A percentile compares a stretch with the other conserved stretches of the same genome.
Evolutionary conservation across 2,329 filamentous ascomycete species (phyloP).

Genomic region (Xylariaceae sp.): DNA sequence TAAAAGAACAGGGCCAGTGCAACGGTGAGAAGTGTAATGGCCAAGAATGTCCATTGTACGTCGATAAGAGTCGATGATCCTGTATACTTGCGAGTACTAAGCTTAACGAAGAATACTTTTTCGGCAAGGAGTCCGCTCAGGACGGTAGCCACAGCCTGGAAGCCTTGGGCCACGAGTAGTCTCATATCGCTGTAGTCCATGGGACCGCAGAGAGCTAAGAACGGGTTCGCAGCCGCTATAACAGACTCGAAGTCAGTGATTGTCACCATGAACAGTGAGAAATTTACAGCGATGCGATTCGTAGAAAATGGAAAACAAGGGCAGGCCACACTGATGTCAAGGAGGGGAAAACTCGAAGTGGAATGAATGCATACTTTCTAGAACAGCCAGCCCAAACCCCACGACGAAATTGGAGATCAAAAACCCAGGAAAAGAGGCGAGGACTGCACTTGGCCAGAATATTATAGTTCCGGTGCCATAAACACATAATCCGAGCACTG

Average conservation of each 20-base stretch:
- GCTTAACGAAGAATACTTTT: conserved; percentile 64
- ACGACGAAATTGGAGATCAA: conserved; percentile 69
- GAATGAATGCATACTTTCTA: conserved; percentile 49
- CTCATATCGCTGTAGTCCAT: conserved; percentile 67
- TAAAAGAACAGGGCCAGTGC: conserved; percentile 63
- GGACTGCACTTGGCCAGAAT: conserved; percentile 76
- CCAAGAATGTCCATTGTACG: conserved; percentile 83
- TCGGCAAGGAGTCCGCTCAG: conserved; percentile 67
- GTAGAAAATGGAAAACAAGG: background rate
- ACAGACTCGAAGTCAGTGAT: conserved; percentile 6
- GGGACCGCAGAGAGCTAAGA: conserved; percentile 65
- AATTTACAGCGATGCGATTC: background rate
- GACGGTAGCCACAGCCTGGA: conserved; percentile 71
- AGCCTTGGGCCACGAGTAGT: conserved; percentile 67
- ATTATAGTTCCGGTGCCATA: conserved; percentile 75
- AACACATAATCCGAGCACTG: conserved; percentile 62
- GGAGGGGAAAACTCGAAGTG: background rate
- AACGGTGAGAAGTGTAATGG: conserved; percentile 69
- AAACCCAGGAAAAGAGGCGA: conserved; percentile 71
- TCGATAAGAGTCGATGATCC: conserved; percentile 54
- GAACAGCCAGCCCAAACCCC: conserved; percentile 67
- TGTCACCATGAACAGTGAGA: background rate
- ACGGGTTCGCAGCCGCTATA: conserved; percentile 66
- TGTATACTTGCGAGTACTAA: conserved; percentile 35
- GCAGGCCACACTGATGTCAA: background rate